These are phyloP conservation scores for Fraxinus albicans DNA, from an alignment of 305 asterid genomes.

Conservation along the genomic window DNA sequence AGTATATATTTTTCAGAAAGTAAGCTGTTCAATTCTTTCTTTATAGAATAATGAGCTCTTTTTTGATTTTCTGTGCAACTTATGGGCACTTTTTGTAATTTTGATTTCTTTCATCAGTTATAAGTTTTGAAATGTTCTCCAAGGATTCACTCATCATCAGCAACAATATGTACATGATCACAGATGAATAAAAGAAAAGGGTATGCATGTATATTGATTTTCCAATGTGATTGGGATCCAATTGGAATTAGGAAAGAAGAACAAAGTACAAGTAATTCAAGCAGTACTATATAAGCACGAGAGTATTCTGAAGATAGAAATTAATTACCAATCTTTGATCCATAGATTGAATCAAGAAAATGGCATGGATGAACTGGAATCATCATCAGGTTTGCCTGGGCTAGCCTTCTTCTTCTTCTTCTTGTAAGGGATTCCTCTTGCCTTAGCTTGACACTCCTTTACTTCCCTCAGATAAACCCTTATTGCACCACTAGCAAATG, in stretches of 20 bases:
- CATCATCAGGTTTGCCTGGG: conserved; percentile 16
- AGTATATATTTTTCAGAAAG: neutral
- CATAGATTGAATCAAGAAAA: conserved; percentile 31
- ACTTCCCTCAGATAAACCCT: conserved; percentile 63
- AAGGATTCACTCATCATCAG: neutral
- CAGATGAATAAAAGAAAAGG: neutral
- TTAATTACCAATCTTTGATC: neutral
- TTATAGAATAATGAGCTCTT: neutral
- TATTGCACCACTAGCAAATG: conserved; percentile 59
- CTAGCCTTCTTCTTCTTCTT: conserved; percentile 50
- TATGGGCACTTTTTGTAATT: neutral
- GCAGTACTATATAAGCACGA: neutral
- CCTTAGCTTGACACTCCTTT: conserved; percentile 66
- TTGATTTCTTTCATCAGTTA: neutral
- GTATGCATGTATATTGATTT: neutral
- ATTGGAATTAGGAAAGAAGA: neutral
- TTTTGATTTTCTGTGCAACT: neutral
- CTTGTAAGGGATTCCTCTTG: conserved; percentile 67
- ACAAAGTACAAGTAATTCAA: neutral
- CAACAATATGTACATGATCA: neutral
- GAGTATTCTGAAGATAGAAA: neutral
- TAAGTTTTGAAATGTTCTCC: neutral
- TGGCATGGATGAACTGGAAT: conserved; percentile 43
- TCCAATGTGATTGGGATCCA: neutral
- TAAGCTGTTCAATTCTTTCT: neutral